These are phyloP conservation scores for Citrus unshiu DNA, from an alignment of 345 rosid species.

Conservation along the genomic window DNA sequence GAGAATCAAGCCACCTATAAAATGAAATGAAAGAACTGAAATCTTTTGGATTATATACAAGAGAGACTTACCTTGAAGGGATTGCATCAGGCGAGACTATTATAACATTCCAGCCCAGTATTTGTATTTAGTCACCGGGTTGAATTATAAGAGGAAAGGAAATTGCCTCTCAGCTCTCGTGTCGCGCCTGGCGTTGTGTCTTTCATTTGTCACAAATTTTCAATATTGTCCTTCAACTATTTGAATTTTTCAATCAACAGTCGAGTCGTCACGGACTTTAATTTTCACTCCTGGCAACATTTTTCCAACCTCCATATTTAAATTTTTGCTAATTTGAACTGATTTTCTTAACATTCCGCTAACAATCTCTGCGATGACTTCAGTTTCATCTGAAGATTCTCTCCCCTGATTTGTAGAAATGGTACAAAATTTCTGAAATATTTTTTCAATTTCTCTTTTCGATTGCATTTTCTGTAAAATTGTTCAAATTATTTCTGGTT, in stretches of 20 bases:
- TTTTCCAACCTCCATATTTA: not conserved
- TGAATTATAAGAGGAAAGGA: too few species aligned
- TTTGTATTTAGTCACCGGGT: too few species aligned
- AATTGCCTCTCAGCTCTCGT: too few species aligned
- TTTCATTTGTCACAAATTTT: not conserved
- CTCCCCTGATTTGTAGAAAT: not conserved
- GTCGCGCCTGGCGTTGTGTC: too few species aligned
- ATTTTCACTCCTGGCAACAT: not conserved
- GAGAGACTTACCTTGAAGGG: too few species aligned
- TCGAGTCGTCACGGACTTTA: not conserved
- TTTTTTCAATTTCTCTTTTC: not conserved
- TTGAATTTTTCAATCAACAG: not conserved
- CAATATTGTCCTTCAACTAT: not conserved
- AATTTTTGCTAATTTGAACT: too few species aligned
- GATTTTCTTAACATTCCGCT: too few species aligned
- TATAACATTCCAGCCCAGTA: too few species aligned
- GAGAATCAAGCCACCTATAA: too few species aligned
- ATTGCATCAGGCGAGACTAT: too few species aligned
- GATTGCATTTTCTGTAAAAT: not conserved
- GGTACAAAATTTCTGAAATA: not conserved
- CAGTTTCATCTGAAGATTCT: not conserved
- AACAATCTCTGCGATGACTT: not conserved
- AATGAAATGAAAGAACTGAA: too few species aligned
- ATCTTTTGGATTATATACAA: too few species aligned
- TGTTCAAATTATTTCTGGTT: not conserved